Conservation (phyloP, 73 alveolate genomes). For the Paramecium tetraurelia region DNA sequence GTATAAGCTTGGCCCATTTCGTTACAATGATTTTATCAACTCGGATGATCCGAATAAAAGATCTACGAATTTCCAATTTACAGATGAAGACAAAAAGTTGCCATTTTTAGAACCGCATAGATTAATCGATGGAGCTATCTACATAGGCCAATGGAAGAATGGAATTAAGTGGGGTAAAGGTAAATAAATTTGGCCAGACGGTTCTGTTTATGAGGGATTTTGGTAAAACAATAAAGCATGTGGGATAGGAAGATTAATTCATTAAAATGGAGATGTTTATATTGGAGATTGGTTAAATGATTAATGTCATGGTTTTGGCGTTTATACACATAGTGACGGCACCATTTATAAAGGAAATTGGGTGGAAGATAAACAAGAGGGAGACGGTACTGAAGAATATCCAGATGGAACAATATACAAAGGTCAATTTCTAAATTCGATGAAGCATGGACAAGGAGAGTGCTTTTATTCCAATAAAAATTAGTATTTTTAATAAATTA, state of each 20-base stretch:
- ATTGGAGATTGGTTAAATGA: constrained; percentile 47
- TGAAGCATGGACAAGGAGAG: constrained; percentile 52
- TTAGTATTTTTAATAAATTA: neutral
- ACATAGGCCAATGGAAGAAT: constrained; percentile 57
- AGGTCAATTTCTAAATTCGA: constrained; percentile 44
- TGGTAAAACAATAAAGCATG: constrained; percentile 59
- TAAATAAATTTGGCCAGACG: constrained; percentile 61
- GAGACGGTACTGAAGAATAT: constrained; percentile 59
- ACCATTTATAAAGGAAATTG: constrained; percentile 55
- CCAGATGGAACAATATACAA: constrained; percentile 11
- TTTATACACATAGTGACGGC: constrained; percentile 57
- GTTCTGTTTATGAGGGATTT: constrained; percentile 61
- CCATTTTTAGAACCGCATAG: constrained; percentile 49
- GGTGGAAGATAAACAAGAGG: constrained; percentile 61
- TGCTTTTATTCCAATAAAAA: neutral
- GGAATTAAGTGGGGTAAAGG: constrained; percentile 60
- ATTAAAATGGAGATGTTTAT: constrained; percentile 62
- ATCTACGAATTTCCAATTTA: neutral
- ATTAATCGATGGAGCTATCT: constrained; percentile 52
- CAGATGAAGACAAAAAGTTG: constrained; percentile 19
- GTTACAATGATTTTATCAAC: constrained; percentile 22
- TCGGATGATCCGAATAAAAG: constrained; percentile 22
- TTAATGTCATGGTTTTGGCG: constrained; percentile 43
- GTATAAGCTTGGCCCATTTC: constrained; percentile 35
- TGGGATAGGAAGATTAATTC: constrained; percentile 62